Percentiles rank a stretch among this genome's conserved stretches.
Evolutionary conservation across 352 stramenopile genomes (phyloP).

Genomic region (Phytopythium montanum): DNA sequence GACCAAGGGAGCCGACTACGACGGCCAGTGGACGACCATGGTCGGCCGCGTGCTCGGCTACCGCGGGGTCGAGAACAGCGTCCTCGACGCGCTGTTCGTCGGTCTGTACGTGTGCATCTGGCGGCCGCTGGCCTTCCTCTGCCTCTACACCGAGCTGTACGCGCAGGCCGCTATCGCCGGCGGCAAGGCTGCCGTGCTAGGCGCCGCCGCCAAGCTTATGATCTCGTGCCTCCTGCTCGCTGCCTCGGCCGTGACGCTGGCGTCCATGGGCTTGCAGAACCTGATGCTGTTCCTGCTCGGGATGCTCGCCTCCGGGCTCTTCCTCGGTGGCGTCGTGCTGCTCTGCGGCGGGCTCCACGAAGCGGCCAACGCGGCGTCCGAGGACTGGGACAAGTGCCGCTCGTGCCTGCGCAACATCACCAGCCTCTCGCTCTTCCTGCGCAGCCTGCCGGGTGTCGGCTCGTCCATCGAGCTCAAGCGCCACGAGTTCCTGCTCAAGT

Average conservation of each 20-base stretch:
- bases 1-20: conserved; percentile 45
- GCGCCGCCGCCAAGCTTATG: conserved; percentile 65
- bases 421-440: conserved; percentile 80
- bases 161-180: conserved; percentile 61
- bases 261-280: conserved; percentile 50
- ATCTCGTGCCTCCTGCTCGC: conserved; percentile 59
- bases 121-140: conserved; percentile 72
- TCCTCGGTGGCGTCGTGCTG: conserved; percentile 58
- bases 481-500: conserved; percentile 69
- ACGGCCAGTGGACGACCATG: conserved; percentile 60
- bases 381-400: conserved; percentile 73
- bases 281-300: conserved; percentile 59
- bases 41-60: conserved; percentile 80
- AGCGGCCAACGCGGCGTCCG: conserved; percentile 40
- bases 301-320: conserved; percentile 35
- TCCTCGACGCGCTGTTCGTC: conserved; percentile 75
- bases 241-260: conserved; percentile 33
- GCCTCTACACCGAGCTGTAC: conserved; percentile 82
- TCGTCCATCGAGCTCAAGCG: conserved; percentile 72
- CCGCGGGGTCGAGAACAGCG: conserved; percentile 52
- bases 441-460: conserved; percentile 60
- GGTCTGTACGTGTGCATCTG: conserved; percentile 70
- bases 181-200: conserved; percentile 66
- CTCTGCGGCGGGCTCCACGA: conserved; percentile 59
- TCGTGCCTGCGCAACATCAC: conserved; percentile 78